Percentiles rank a stretch among this genome's conserved stretches.
Evolutionary conservation across 2,329 filamentous ascomycete genomes (phyloP).

Genomic region (Colletotrichum sojae): DNA sequence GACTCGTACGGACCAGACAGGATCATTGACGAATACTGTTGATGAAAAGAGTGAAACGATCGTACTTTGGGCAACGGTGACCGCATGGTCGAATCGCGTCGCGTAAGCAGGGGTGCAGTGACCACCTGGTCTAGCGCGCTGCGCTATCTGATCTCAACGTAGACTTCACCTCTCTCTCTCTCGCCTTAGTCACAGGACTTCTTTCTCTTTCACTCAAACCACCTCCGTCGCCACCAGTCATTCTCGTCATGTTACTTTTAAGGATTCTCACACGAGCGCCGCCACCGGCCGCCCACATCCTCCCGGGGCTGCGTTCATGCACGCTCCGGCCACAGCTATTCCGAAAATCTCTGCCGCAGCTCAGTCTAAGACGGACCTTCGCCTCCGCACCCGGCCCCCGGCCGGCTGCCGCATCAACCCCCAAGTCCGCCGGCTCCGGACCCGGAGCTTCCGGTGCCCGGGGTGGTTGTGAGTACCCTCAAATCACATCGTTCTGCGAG

Average conservation of each 20-base stretch:
- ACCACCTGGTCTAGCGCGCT: conserved; percentile 12
- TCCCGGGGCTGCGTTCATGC: conserved; percentile 21
- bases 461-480: conserved; percentile 1
- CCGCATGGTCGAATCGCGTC: conserved; percentile 17
- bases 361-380: conserved; percentile 27
- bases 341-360: conserved; percentile 33
- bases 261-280: conserved; percentile 16
- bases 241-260: conserved; percentile 29
- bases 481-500: background rate
- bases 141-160: conserved; percentile 27
- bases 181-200: background rate
- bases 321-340: conserved; percentile 20
- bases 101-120: conserved; percentile 28
- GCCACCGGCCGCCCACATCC: background rate
- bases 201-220: background rate
- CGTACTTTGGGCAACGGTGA: background rate
- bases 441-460: conserved; percentile 5
- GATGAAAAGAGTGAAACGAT: background rate
- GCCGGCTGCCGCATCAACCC: conserved; percentile 9
- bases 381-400: conserved; percentile 29
- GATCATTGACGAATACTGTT: background rate
- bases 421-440: conserved; percentile 16
- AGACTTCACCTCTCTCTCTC: conserved; percentile 22
- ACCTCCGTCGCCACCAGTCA: background rate
- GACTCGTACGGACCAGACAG: background rate